Evolutionary conservation across 352 stramenopile genomes (phyloP).

Genomic region (Pythium aphanidermatum): DNA sequence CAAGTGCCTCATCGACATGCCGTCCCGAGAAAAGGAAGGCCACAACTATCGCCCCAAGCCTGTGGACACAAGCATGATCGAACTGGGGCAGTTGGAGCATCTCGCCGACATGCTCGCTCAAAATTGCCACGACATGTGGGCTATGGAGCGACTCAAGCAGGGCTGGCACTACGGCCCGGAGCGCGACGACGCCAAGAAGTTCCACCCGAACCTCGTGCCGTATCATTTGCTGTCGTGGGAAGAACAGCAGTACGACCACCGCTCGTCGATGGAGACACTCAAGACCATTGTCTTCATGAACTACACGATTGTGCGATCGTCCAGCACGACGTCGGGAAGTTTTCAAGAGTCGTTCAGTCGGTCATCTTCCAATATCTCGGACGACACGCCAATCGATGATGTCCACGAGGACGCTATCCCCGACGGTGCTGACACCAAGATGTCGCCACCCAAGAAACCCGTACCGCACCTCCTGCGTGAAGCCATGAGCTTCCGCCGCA

Average conservation of each 20-base stretch:
- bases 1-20: slow-evolving; percentile 86
- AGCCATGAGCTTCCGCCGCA: slow-evolving; percentile 71
- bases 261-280: slow-evolving; percentile 84
- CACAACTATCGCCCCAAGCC: slow-evolving; percentile 85
- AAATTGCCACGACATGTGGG: slow-evolving; percentile 87
- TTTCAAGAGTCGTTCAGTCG: slow-evolving; percentile 63
- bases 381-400: slow-evolving; percentile 12
- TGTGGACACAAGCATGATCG: slow-evolving; percentile 70
- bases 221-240: slow-evolving; percentile 76
- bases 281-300: slow-evolving; percentile 89
- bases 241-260: slow-evolving; percentile 81
- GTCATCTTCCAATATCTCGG: slow-evolving; percentile 61
- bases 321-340: slow-evolving; percentile 33
- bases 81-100: slow-evolving; percentile 65
- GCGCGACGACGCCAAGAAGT: slow-evolving; percentile 68
- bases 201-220: slow-evolving; percentile 77
- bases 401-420: slow-evolving; percentile 22
- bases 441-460: slow-evolving; percentile 25
- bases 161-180: slow-evolving; percentile 69
- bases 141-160: slow-evolving; percentile 77
- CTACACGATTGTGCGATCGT: slow-evolving; percentile 63
- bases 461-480: slow-evolving; percentile 59
- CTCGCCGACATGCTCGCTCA: slow-evolving; percentile 70
- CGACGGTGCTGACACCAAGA: slow-evolving; percentile 25
- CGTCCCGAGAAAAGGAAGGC: slow-evolving; percentile 82